Conservation (phyloP, 2,329 filamentous ascomycete species). For the Aspergillus sp. region DNA sequence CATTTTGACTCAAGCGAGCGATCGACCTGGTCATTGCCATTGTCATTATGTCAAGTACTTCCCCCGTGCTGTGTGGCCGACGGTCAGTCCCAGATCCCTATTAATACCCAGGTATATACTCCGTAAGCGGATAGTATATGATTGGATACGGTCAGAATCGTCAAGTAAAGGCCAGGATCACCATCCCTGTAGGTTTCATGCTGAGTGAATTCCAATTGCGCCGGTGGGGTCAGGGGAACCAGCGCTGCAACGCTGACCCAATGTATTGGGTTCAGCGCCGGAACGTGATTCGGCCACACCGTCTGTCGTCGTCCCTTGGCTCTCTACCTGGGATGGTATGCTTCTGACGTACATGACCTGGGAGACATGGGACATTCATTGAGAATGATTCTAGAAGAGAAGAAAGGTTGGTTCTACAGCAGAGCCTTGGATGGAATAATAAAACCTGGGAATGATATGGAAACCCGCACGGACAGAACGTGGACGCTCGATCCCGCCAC, state of each 20-base stretch:
- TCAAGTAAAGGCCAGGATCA: background rate
- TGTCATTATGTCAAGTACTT: background rate
- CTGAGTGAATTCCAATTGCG: background rate
- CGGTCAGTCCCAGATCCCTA: no score
- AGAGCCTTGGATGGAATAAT: no score
- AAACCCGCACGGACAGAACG: background rate
- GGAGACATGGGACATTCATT: no score
- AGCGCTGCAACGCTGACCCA: background rate
- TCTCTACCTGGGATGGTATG: background rate
- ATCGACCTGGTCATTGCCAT: background rate
- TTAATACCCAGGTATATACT: no score
- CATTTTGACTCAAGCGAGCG: background rate
- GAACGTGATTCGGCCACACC: background rate
- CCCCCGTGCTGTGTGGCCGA: background rate
- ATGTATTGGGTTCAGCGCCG: constrained; percentile 5
- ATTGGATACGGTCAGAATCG: no score
- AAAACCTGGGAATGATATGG: background rate
- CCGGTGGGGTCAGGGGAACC: background rate
- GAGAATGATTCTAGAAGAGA: no score
- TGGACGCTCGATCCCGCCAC: background rate
- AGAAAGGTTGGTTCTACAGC: no score
- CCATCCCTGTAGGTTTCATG: background rate
- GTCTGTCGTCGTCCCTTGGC: background rate
- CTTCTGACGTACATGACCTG: background rate
- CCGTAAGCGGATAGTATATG: no score